A percentile compares a stretch with the other conserved stretches of the same genome.
Conservation (phyloP, 257 asterid genomes). For the Capsicum pubescens region DNA sequence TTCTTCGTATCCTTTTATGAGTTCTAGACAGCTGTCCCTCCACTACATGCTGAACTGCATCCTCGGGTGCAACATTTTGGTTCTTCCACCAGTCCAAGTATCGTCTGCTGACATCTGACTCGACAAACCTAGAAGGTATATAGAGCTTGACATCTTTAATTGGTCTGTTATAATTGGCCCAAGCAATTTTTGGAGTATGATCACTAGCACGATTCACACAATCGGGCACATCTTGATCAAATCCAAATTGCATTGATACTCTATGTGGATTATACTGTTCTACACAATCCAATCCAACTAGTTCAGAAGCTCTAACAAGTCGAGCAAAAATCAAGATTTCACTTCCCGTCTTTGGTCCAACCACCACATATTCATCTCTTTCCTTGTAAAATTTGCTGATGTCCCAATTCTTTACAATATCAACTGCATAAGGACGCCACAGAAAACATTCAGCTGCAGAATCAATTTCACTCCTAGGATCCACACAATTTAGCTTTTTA, state of each 20-base stretch:
- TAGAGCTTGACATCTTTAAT: conserved; percentile 40
- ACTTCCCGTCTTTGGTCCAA: conserved; percentile 21
- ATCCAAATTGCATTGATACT: conserved; percentile 49
- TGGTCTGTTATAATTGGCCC: conserved; percentile 38
- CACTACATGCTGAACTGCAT: background rate
- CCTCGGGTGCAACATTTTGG: conserved; percentile 14
- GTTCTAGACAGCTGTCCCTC: background rate
- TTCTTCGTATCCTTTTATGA: too few relatives aligned
- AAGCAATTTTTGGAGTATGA: conserved; percentile 34
- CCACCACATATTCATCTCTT: conserved; percentile 27
- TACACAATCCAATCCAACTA: conserved; percentile 40
- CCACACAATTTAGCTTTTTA: background rate
- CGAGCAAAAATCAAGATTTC: conserved; percentile 35
- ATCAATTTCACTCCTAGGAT: conserved; percentile 22
- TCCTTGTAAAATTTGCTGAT: conserved; percentile 25
- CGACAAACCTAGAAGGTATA: conserved; percentile 38
- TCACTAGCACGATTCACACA: conserved; percentile 18
- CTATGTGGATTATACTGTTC: conserved; percentile 47
- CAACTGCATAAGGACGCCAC: conserved; percentile 43
- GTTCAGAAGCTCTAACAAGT: conserved; percentile 33
- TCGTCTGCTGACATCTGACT: conserved; percentile 36
- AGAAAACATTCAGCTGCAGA: conserved; percentile 25
- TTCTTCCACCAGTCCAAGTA: conserved; percentile 48
- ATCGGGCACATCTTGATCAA: conserved; percentile 48
- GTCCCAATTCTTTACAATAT: background rate